Base-by-base conservation (phyloP, 768 basidiomycete species). In the Mycena latifolia region DNA sequence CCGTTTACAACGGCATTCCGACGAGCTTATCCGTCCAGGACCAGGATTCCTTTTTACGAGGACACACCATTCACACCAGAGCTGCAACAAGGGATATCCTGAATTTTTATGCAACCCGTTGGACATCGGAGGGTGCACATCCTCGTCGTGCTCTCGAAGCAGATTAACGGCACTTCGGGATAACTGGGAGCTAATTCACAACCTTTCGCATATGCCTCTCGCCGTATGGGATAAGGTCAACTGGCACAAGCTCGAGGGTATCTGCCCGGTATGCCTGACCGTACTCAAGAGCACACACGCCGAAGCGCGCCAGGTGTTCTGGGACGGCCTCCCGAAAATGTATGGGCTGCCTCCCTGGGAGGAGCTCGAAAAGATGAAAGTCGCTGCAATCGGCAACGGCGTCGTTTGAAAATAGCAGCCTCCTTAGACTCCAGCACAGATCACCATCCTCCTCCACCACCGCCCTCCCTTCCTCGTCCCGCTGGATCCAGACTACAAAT, bases 261-360 rank as follows among this genome's bases (percentile, higher is more conserved):
- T 41, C 5, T 63, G 62, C n/a, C 2, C 37, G 8, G 48, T 22
- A 1, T 63, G 62, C 17, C 33, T 41, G 11, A 4, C 22, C 11
- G 48, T 20, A 2, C 48, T 56, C 15, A 29, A 52, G 22, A 50
- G 17, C 22, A 45, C 55, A 12, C 53, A 56, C 47, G 10, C 48
- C 12, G 18, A 22, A 11, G 55, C 54, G 5, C 52, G 54, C 0
- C 47, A 51, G 46, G 55, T 10, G 14, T 43, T 51, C 7, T 63
- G 62, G 62, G 48, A 63, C 20, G 45, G 9, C 29, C 55, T 63
- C n/a, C 62, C 62, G 10, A 27, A 43, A 28, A 50, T 63, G 6
- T 63, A 51, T 24, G 62, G 29, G 1, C 15, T 63, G 15, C 62
- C 55, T 20, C 24, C 46, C 1, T 63, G 54, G 62, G 39, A 51